Percentiles rank a stretch among this genome's conserved stretches.
These are phyloP conservation scores for Cardamine occulta DNA, from an alignment of 345 rosid species.

Conservation along the genomic window DNA sequence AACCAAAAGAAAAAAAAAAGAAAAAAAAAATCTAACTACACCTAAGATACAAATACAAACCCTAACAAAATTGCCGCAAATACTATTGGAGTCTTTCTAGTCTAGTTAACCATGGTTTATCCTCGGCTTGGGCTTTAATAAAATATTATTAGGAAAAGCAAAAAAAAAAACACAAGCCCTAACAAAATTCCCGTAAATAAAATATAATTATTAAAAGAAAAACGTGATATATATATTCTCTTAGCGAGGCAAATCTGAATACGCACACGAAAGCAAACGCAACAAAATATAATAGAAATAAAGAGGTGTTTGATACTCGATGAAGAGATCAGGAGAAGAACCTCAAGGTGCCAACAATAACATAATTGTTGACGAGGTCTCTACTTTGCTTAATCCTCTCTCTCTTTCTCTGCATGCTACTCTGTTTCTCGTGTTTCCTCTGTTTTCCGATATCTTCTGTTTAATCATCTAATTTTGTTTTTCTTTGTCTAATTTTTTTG, in stretches of 20 bases:
- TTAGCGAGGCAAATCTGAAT: constrained; percentile 26
- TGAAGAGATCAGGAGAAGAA: constrained; percentile 8
- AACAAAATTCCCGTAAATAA: not conserved
- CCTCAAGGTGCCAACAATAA: not conserved
- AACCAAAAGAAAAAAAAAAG: no score
- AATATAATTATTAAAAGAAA: no score
- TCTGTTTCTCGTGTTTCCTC: not conserved
- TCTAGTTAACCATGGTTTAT: not conserved
- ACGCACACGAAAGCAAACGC: not conserved
- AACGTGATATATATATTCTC: not conserved
- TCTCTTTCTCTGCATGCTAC: not conserved
- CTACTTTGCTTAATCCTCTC: constrained; percentile 13
- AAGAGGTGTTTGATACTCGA: not conserved
- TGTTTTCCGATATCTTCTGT: not conserved
- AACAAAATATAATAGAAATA: constrained; percentile 1
- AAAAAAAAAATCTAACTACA: no score
- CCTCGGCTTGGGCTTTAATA: not conserved
- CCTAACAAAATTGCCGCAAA: no score
- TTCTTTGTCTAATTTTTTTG: not conserved
- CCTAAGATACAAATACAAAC: no score
- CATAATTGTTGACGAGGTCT: not conserved
- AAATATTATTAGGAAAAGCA: not conserved
- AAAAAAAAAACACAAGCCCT: not conserved
- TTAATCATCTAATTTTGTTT: not conserved
- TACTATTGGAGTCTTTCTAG: no score